Evolutionary conservation across 2,329 filamentous ascomycete species (phyloP).

Genomic region (Cladorrhinum sp.): DNA sequence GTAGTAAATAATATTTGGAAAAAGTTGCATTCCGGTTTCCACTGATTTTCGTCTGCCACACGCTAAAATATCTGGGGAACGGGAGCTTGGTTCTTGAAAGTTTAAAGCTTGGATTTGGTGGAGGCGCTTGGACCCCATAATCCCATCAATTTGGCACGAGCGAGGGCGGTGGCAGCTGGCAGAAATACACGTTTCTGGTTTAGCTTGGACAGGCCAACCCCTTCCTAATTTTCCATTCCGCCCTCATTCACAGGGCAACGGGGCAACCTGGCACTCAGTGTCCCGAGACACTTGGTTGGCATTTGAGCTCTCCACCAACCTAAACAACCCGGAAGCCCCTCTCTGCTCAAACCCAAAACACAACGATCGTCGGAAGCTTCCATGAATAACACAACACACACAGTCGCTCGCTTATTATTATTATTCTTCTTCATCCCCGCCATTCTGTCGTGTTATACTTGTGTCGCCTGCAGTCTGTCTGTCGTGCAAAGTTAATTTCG

Average conservation of each 20-base stretch:
- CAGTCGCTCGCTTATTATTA: neutral
- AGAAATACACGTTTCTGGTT: slow-evolving; percentile 10
- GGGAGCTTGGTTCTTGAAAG: too few species aligned
- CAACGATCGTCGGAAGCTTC: too few species aligned
- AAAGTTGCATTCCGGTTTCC: neutral
- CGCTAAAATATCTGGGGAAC: neutral
- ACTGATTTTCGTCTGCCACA: neutral
- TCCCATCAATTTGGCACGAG: neutral
- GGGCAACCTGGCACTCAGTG: slow-evolving; percentile 13
- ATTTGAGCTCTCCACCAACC: slow-evolving; percentile 5
- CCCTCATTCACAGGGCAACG: slow-evolving; percentile 27
- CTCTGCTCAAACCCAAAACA: slow-evolving; percentile 8
- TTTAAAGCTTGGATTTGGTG: too few species aligned
- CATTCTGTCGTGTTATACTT: neutral
- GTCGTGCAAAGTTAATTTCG: slow-evolving; percentile 8
- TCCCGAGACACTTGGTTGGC: neutral
- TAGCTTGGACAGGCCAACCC: slow-evolving; percentile 25
- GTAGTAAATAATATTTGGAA: neutral
- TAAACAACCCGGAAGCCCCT: neutral
- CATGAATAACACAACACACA: neutral
- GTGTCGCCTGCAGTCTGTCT: neutral
- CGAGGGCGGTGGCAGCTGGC: slow-evolving; percentile 13
- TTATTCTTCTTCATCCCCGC: neutral
- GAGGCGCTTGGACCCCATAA: neutral
- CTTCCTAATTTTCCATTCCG: slow-evolving; percentile 22